phyloP scores from a whole-genome alignment of 305 asterid species.

The Fraxinus angustifolia region DNA sequence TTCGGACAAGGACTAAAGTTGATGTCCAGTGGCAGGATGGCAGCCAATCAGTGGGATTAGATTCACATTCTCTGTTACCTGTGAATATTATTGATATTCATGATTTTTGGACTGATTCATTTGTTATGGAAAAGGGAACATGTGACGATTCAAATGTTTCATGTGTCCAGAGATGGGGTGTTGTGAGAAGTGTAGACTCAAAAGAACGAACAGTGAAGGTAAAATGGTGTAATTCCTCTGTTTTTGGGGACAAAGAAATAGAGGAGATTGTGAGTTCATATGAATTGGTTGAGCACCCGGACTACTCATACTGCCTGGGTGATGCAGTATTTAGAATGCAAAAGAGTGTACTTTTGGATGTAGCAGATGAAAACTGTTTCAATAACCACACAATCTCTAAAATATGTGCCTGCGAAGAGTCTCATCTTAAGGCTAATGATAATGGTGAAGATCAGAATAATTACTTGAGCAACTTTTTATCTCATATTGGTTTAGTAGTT shows the following conservation, averaged over 20 bases:
- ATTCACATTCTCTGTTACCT: slow-evolving; percentile 52
- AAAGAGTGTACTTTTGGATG: slow-evolving; percentile 9
- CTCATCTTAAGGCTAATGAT: slow-evolving; percentile 23
- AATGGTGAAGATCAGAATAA: slow-evolving; percentile 25
- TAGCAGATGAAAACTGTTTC: slow-evolving; percentile 18
- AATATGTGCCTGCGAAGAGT: slow-evolving; percentile 14
- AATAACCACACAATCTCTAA: slow-evolving; percentile 14
- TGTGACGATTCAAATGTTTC: slow-evolving; percentile 40
- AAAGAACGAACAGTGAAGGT: slow-evolving; percentile 80
- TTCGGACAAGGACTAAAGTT: slow-evolving; percentile 62
- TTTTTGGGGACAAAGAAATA: slow-evolving; percentile 26
- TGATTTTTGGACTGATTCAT: slow-evolving; percentile 75
- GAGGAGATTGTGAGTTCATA: slow-evolving; percentile 87
- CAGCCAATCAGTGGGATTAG: slow-evolving; percentile 49
- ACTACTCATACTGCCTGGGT: slow-evolving; percentile 55
- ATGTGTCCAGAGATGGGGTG: slow-evolving; percentile 57
- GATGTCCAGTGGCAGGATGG: slow-evolving; percentile 96
- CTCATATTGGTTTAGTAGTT: slow-evolving; percentile 62
- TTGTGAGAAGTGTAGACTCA: slow-evolving; percentile 66
- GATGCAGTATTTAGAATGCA: slow-evolving; percentile 55
- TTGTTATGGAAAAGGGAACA: slow-evolving; percentile 74
- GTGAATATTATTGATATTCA: slow-evolving; percentile 66
- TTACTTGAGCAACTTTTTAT: slow-evolving; percentile 28
- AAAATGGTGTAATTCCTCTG: slow-evolving; percentile 53
- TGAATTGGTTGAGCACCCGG: slow-evolving; percentile 85